phyloP scores from a whole-genome alignment of 305 asterid species.

The Ajuga reptans region DNA sequence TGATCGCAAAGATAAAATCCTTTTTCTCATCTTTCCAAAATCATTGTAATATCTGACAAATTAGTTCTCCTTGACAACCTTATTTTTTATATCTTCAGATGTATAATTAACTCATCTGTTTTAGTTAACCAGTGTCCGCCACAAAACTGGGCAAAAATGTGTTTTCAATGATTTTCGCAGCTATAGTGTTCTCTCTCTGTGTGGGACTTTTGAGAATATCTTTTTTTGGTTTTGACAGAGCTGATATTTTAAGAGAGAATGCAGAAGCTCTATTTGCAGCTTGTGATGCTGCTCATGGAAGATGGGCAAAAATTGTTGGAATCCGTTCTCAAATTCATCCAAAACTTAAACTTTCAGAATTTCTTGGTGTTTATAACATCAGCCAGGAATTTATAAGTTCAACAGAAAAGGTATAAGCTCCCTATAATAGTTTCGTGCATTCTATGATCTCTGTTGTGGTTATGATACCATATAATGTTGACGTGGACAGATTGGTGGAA shows the following conservation, averaged over 20 bases:
- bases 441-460: conserved; percentile 20
- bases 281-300: conserved; percentile 98
- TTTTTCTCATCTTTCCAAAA: background rate
- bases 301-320: conserved; percentile 98
- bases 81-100: conserved; percentile 4
- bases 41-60: background rate
- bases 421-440: conserved; percentile 17
- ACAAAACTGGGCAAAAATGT: background rate
- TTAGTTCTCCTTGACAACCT: background rate
- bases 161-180: background rate
- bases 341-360: conserved; percentile 77
- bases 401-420: conserved; percentile 70
- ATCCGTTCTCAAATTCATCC: conserved; percentile 92
- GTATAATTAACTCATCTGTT: background rate
- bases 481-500: conserved; percentile 90
- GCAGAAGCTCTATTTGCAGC: conserved; percentile 97
- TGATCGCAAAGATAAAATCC: background rate
- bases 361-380: conserved; percentile 69
- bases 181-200: too few relatives aligned
- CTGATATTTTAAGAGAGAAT: conserved; percentile 90
- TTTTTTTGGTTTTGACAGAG: conserved; percentile 47
- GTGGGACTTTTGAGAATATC: conserved; percentile 7
- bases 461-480: conserved; percentile 36
- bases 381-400: conserved; percentile 85
- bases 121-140: background rate